Conservation (phyloP, 2,329 filamentous ascomycete species). For the Ascochyta fabae region DNA sequence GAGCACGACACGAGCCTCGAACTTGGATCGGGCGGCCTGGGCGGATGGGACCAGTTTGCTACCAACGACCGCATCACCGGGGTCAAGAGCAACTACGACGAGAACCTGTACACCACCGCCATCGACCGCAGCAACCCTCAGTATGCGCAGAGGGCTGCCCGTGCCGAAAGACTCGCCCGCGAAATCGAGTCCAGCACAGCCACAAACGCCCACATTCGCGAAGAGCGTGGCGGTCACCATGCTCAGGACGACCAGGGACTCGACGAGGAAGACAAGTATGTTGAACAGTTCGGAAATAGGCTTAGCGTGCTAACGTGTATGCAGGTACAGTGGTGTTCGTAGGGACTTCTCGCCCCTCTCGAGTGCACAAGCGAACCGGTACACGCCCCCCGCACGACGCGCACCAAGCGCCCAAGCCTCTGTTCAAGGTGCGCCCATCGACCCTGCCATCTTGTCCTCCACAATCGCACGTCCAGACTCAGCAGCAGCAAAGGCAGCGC, state of each 20-base stretch:
- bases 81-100: constrained; percentile 87
- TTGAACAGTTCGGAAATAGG: neutral
- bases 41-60: constrained; percentile 90
- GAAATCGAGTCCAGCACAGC: constrained; percentile 83
- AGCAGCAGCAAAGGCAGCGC: constrained; percentile 32
- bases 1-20: constrained; percentile 70
- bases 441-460: constrained; percentile 91
- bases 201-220: constrained; percentile 82
- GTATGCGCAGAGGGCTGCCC: constrained; percentile 77
- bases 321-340: constrained; percentile 88
- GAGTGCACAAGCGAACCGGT: constrained; percentile 70
- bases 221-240: constrained; percentile 78
- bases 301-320: constrained; percentile 9
- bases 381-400: constrained; percentile 87
- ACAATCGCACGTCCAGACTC: constrained; percentile 65
- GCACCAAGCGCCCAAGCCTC: constrained; percentile 77
- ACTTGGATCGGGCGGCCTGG: constrained; percentile 63
- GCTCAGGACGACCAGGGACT: constrained; percentile 68
- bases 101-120: constrained; percentile 90
- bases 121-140: constrained; percentile 85
- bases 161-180: constrained; percentile 78
- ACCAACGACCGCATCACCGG: constrained; percentile 89
- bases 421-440: constrained; percentile 77
- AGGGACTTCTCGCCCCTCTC: constrained; percentile 73
- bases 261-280: constrained; percentile 92